phyloP scores from a whole-genome alignment of 768 basidiomycete genomes.

The Sporobolomyces pararoseus region DNA sequence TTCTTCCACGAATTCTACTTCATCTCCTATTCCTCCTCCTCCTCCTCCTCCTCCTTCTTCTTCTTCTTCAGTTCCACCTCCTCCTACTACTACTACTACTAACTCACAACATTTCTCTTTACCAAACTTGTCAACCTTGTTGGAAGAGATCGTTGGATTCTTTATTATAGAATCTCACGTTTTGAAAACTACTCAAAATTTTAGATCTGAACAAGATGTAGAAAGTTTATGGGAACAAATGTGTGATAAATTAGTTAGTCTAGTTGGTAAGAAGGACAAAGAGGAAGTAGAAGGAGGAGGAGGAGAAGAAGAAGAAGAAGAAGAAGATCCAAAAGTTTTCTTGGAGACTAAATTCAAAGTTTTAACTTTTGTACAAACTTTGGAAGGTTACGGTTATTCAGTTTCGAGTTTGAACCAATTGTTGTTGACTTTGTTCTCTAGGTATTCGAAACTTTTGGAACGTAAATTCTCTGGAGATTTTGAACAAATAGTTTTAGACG shows the following conservation, averaged over 20 bases:
- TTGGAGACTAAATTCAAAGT: slow-evolving; percentile 77
- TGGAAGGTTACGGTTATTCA: slow-evolving; percentile 88
- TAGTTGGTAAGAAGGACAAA: slow-evolving; percentile 70
- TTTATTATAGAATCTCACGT: slow-evolving; percentile 96
- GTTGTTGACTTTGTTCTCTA: slow-evolving; percentile 82
- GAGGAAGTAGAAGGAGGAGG: slow-evolving; percentile 66
- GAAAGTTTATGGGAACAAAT: slow-evolving; percentile 94
- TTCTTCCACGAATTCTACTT: neutral
- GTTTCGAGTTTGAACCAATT: slow-evolving; percentile 76
- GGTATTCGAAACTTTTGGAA: slow-evolving; percentile 77
- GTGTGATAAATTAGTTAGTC: slow-evolving; percentile 65
- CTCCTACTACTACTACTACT: too few relatives aligned
- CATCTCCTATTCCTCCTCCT: neutral
- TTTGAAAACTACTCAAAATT: slow-evolving; percentile 72
- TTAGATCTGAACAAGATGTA: slow-evolving; percentile 84
- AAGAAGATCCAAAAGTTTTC: slow-evolving; percentile 76
- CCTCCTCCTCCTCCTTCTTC: too few relatives aligned
- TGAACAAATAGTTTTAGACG: slow-evolving; percentile 73
- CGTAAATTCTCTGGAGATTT: slow-evolving; percentile 75
- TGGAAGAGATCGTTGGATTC: slow-evolving; percentile 92
- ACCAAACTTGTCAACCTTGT: slow-evolving; percentile 63
- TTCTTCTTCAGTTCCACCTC: neutral
- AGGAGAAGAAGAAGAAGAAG: slow-evolving; percentile 70
- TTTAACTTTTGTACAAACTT: slow-evolving; percentile 79
- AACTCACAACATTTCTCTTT: too few relatives aligned